Evolutionary conservation across 2,329 filamentous ascomycete species (phyloP), one percentile per base, ranked within the genome.

Genomic region (Fusarium nygamai): DNA sequence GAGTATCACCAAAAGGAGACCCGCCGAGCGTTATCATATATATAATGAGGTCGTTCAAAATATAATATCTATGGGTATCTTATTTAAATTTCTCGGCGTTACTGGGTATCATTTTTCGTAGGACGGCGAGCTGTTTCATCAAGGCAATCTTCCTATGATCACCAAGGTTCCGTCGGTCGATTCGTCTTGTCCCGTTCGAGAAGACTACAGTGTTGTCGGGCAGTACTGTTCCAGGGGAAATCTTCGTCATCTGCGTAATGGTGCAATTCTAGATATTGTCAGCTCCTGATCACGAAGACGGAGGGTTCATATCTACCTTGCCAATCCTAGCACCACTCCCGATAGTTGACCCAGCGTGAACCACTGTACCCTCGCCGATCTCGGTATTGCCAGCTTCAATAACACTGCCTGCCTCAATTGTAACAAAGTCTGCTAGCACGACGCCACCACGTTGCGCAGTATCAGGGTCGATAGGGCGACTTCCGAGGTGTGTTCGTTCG

Each of bases 141-240:
- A 94, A 85, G 51, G 88, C 89, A 77, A 90, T 88, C 78, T 93
- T 87, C 79, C 91, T 89, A 70, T 92, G 83, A 48, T 92, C 90
- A 63, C 89, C 85, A 33, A 91, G 86, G n/a, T 89, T 87, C 58
- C 90, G 89, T 51, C 82, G 87, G 78, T 94, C 91, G 36, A 82
- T 81, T 69, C 91, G 86, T 72, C 86, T 85, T 74, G 86, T 84
- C 33, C 91, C 91, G 65, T 89, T 88, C 0, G 92, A 91, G 81
- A 90, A 94, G 29, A 94, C 84, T 10, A 95, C 92, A 0, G 90
- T 92, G 80, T 89, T 90, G 68, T 94, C 92, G 0, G 89, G 88
- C 1, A 95, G 79, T 17, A 85, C 82, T 38, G 90, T 88, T 1
- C 88, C 88, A 16, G 90, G 88, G 0, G 83, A 81, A 47, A 95